Base-by-base conservation (phyloP, 305 asterid genomes). In the Fraxinus greggii region DNA sequence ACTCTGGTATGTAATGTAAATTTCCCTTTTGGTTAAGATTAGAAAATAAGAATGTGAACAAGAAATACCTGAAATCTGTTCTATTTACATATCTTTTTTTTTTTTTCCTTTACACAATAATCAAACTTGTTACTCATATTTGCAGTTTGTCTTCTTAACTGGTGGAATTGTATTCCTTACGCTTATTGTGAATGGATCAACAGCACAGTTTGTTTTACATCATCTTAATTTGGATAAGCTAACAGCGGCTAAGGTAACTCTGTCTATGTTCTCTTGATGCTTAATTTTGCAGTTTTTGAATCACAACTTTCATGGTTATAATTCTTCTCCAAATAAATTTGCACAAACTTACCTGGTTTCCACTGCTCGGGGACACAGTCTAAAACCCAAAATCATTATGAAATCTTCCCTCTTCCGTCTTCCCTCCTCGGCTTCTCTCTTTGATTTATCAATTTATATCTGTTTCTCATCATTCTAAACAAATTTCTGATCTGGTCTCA, bases 91-190 rank as follows among this genome's bases (percentile, higher is more conserved):
- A 28, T 5, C 21, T 2, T 15, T 13, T 69, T 2, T 15, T 13
- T 69, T 67, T 69, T 69, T 67, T 40, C 38, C 6, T 31, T 65
- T 80, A 73, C 76, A 78, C 56, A 8, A 76, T 33, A 19, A 79
- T 80, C 48, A 19, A 40, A 59, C 81, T 23, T 85, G 79, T 84
- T 24, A 48, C 81, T 84, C 59, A 21, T 78, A 87, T 85, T 85
- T 88, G 98, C 99, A 97, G 99, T 97, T 97, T 78, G 94, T 97
- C 77, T 97, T 97, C 90, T 91, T 97, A 90, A 94, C 99, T 78
- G 97, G 98, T 82, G 98, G 99, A 79, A 91, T 93, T 36, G 99
- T 97, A 72, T 97, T 94, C 86, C 97, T 97, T 78, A 94, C 99
- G 1, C 98, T 97, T 83, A 90, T 94, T 54, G 91, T 97, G 84